These are phyloP conservation scores for Vigna radiata DNA, from an alignment of 306 rosid genomes.

Conservation along the genomic window DNA sequence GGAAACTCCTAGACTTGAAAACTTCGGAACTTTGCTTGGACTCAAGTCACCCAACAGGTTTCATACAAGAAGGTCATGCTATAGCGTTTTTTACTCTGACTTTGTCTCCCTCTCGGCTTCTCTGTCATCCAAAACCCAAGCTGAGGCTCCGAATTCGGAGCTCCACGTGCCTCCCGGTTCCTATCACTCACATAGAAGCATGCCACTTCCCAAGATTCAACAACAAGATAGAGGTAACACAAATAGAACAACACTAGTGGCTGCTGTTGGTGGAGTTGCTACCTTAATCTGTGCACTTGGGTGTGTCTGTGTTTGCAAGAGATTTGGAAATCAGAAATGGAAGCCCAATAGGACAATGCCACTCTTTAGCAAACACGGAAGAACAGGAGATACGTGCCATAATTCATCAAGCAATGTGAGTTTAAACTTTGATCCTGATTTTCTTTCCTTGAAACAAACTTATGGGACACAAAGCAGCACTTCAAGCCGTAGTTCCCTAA, in stretches of 20 bases:
- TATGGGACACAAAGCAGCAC: neutral
- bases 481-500: neutral
- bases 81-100: neutral
- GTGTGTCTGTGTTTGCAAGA: constrained; percentile 16
- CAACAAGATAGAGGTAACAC: neutral
- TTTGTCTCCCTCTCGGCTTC: constrained; percentile 8
- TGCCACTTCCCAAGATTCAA: neutral
- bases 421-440: neutral
- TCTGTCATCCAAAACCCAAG: neutral
- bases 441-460: constrained; percentile 13
- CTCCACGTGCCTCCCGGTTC: neutral
- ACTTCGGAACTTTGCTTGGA: neutral
- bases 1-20: neutral
- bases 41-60: neutral
- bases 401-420: constrained; percentile 12
- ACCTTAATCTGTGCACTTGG: constrained; percentile 3
- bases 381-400: neutral
- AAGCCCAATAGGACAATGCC: constrained; percentile 6
- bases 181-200: neutral
- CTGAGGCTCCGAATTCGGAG: neutral
- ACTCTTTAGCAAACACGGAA: neutral
- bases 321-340: neutral
- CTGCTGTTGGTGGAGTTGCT: constrained; percentile 11
- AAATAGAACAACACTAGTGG: constrained; percentile 10
- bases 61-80: neutral